phyloP scores from a whole-genome alignment of 225 moss, liverwort and hornwort species.

The Antitrichia curtipendula region DNA sequence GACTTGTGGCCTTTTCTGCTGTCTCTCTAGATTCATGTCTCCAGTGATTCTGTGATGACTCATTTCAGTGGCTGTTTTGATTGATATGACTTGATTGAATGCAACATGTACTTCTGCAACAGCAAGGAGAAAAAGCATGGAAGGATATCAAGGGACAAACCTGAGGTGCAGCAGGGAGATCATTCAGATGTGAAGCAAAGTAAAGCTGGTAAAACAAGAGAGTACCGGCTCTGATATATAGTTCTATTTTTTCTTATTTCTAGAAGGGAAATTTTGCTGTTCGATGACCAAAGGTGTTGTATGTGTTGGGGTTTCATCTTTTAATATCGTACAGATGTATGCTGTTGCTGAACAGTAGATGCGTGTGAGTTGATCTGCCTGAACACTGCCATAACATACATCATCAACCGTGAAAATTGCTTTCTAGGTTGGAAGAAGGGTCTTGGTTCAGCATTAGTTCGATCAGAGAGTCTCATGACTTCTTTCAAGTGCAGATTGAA shows the following conservation, averaged over 20 bases:
- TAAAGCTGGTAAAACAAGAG: not conserved
- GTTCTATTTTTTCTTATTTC: not conserved
- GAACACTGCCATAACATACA: not conserved
- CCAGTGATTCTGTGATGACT: not conserved
- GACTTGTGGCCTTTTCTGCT: not conserved
- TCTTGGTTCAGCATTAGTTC: not conserved
- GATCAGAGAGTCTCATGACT: not conserved
- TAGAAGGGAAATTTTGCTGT: not conserved
- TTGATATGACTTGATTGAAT: constrained; percentile 11
- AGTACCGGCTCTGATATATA: not conserved
- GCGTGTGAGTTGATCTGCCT: not conserved
- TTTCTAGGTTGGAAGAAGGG: not conserved
- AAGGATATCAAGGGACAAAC: not conserved
- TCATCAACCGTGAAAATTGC: not conserved
- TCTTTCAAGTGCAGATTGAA: not conserved
- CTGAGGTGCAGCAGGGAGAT: not conserved
- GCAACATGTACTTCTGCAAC: constrained; percentile 18
- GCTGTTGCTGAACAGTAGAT: not conserved
- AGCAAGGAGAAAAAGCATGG: not conserved
- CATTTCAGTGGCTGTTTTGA: not conserved
- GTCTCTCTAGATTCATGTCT: not conserved
- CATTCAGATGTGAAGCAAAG: not conserved
- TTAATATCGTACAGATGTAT: not conserved
- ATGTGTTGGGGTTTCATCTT: not conserved
- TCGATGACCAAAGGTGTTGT: not conserved